Evolutionary conservation across 345 rosid species (phyloP).

Genomic region (Aurinia saxatilis): DNA sequence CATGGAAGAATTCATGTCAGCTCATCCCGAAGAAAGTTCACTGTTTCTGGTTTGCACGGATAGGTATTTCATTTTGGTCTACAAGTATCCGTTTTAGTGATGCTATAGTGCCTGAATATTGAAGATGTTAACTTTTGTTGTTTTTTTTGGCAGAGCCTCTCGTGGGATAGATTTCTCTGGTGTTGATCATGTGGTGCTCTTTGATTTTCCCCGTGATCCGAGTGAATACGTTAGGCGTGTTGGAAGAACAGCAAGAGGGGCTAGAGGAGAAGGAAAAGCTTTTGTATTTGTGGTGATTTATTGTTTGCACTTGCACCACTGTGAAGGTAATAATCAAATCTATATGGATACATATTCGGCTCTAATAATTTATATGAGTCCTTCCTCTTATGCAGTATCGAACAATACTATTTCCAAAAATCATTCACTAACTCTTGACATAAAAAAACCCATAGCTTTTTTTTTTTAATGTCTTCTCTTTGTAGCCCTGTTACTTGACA

Average conservation of each 20-base stretch:
- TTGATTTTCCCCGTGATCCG: constrained; percentile 86
- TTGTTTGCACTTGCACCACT: no score
- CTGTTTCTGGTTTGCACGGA: constrained; percentile 54
- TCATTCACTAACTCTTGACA: no score
- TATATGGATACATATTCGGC: no score
- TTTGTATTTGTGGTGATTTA: constrained; percentile 74
- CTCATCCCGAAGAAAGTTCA: constrained; percentile 36
- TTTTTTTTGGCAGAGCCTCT: constrained; percentile 49
- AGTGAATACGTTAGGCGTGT: constrained; percentile 93
- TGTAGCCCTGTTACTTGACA: no score
- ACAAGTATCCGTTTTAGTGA: background rate
- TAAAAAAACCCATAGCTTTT: no score
- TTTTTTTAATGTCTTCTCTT: no score
- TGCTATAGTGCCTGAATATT: background rate
- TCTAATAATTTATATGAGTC: no score
- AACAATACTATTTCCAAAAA: no score
- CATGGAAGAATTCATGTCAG: constrained; percentile 64
- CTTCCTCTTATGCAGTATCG: no score
- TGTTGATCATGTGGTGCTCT: constrained; percentile 80
- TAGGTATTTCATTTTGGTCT: no score
- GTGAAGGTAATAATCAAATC: no score
- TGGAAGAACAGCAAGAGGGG: constrained; percentile 96
- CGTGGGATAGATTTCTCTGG: constrained; percentile 80
- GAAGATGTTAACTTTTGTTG: background rate
- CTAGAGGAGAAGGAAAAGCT: constrained; percentile 80